phyloP scores from a whole-genome alignment of 2,329 filamentous ascomycete species.

The Fusarium pilosicola region DNA sequence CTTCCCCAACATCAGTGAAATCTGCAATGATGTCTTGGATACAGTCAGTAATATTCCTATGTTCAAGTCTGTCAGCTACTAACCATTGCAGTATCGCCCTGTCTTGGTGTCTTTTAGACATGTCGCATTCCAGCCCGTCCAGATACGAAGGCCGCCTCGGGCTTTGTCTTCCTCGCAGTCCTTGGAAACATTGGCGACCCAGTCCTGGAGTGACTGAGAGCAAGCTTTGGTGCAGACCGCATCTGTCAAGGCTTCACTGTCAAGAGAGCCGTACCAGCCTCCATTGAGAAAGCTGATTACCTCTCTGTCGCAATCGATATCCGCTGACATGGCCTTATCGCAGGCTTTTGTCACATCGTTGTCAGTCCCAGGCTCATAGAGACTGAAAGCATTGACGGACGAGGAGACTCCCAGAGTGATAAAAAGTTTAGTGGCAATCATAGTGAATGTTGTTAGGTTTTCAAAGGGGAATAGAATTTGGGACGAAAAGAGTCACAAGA shows the following conservation, averaged over 20 bases:
- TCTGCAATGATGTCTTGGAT: background rate
- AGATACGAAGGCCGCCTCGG: background rate
- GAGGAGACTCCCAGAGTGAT: background rate
- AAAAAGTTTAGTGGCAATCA: background rate
- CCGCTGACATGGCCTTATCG: background rate
- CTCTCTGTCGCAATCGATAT: background rate
- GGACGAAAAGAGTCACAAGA: background rate
- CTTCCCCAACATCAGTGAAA: background rate
- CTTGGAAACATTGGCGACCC: background rate
- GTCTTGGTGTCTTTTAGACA: constrained; percentile 1
- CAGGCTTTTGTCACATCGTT: background rate
- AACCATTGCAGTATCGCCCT: constrained; percentile 2
- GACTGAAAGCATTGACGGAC: background rate
- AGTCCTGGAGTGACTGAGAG: background rate
- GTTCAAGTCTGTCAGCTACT: background rate
- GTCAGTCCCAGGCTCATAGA: background rate
- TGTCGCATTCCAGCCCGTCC: background rate
- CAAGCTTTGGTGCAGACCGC: background rate
- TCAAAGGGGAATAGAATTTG: background rate
- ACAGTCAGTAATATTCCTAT: background rate
- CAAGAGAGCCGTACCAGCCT: background rate
- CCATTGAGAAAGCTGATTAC: background rate
- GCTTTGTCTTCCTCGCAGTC: background rate
- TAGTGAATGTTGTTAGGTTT: rapidly evolving
- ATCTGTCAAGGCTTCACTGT: background rate